Conservation (phyloP, 2,329 filamentous ascomycete species). For the Didymella exigua region DNA sequence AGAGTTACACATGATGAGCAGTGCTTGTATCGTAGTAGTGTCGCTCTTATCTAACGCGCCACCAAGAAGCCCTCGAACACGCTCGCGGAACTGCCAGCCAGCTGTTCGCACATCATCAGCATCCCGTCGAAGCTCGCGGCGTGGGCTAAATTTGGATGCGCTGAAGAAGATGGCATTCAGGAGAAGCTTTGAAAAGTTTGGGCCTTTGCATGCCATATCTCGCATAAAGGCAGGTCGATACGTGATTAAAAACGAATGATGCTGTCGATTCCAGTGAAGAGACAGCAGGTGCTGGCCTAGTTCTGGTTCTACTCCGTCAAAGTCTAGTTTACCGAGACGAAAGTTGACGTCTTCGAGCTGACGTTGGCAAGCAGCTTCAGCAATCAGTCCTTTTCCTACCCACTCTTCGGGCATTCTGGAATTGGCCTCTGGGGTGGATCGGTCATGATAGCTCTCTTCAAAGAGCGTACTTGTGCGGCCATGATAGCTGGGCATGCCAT, state of each 20-base stretch:
- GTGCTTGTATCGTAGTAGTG: slow-evolving; percentile 61
- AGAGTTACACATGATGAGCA: slow-evolving; percentile 59
- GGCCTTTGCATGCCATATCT: slow-evolving; percentile 58
- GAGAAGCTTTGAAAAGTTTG: slow-evolving; percentile 63
- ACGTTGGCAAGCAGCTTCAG: slow-evolving; percentile 55
- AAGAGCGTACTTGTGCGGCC: slow-evolving; percentile 58
- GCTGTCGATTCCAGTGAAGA: slow-evolving; percentile 61
- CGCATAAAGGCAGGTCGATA: slow-evolving; percentile 57
- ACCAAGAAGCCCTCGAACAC: slow-evolving; percentile 56
- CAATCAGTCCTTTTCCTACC: slow-evolving; percentile 55
- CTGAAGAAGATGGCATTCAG: slow-evolving; percentile 61
- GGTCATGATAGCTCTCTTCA: slow-evolving; percentile 47
- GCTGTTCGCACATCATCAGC: slow-evolving; percentile 55
- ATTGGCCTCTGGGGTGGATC: slow-evolving; percentile 21
- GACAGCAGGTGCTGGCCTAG: slow-evolving; percentile 59
- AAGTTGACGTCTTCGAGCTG: slow-evolving; percentile 59
- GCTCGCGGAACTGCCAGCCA: slow-evolving; percentile 56
- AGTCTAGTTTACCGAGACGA: slow-evolving; percentile 56
- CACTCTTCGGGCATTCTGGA: slow-evolving; percentile 44
- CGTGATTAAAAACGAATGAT: slow-evolving; percentile 55
- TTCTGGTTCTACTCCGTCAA: slow-evolving; percentile 61
- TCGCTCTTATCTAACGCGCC: slow-evolving; percentile 55
- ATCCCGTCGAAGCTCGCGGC: slow-evolving; percentile 54
- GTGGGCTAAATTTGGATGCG: slow-evolving; percentile 55
- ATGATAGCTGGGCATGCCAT: slow-evolving; percentile 54